Percentiles rank a stretch among this genome's conserved stretches.
Conservation (phyloP, 2,329 filamentous ascomycete genomes). For the Fusarium veterinarium region DNA sequence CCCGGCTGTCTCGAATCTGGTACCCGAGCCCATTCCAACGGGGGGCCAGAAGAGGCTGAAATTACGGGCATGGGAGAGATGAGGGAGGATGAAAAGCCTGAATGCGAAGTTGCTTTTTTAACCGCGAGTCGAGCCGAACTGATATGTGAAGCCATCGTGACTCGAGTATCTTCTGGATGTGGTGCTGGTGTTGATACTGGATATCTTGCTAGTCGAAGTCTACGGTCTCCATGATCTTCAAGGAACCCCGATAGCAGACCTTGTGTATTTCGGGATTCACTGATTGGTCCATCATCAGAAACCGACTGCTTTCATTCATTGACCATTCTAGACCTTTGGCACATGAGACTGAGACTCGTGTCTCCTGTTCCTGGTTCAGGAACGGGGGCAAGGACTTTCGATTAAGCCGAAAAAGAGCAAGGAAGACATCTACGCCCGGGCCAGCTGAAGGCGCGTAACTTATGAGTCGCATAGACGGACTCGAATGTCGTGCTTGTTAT, state of each 20-base stretch:
- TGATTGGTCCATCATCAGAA: neutral
- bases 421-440: constrained; percentile 21
- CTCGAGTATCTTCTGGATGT: constrained; percentile 22
- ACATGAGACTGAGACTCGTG: constrained; percentile 28
- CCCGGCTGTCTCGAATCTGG: constrained; percentile 39
- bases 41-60: constrained; percentile 27
- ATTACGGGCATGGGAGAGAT: constrained; percentile 10
- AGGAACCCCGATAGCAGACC: neutral
- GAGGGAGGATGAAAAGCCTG: constrained; percentile 11
- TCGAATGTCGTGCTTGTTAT: constrained; percentile 29
- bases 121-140: constrained; percentile 20
- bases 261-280: too few species aligned
- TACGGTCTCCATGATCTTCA: neutral
- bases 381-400: constrained; percentile 10
- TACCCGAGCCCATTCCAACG: constrained; percentile 39
- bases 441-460: constrained; percentile 9
- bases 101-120: neutral
- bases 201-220: neutral
- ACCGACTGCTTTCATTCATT: neutral
- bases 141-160: constrained; percentile 14
- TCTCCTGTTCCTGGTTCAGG: constrained; percentile 17
- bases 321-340: constrained; percentile 8
- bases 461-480: constrained; percentile 15
- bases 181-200: constrained; percentile 7
- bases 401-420: constrained; percentile 24